phyloP scores from a whole-genome alignment of 495 filamentous ascomycete species.

The Aspergillus bridgeri region DNA sequence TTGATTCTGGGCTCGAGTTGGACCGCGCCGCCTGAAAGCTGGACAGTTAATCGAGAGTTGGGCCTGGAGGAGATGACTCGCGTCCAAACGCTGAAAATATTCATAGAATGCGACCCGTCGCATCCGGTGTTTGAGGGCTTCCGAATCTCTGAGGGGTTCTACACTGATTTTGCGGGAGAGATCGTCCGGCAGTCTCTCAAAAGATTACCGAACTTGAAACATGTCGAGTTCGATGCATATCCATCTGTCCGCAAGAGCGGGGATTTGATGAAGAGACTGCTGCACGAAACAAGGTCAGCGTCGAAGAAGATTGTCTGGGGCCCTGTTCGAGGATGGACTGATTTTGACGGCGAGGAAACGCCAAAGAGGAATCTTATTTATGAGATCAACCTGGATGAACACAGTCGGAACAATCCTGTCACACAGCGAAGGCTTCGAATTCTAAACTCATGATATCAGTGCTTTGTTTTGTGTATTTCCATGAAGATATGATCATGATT shows the following conservation, averaged over 20 bases:
- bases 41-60: constrained; percentile 63
- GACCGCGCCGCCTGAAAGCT: constrained; percentile 68
- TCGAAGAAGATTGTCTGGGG: constrained; percentile 64
- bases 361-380: constrained; percentile 9
- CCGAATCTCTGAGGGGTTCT: constrained; percentile 64
- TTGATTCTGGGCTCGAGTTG: constrained; percentile 79
- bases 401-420: background rate
- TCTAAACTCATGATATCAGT: background rate
- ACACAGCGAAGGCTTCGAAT: background rate
- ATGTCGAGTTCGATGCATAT: constrained; percentile 74
- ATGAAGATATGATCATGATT: background rate
- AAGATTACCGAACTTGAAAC: constrained; percentile 54
- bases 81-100: constrained; percentile 64
- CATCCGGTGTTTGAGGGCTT: constrained; percentile 71
- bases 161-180: constrained; percentile 63
- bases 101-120: constrained; percentile 75
- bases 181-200: constrained; percentile 58
- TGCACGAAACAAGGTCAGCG: constrained; percentile 49
- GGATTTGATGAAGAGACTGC: constrained; percentile 65
- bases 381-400: constrained; percentile 4
- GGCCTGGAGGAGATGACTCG: constrained; percentile 62
- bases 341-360: constrained; percentile 29
- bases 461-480: background rate
- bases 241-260: constrained; percentile 65
- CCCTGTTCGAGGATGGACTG: constrained; percentile 63